Conservation (phyloP, 2,329 filamentous ascomycete species). For the Eutypa lata region DNA sequence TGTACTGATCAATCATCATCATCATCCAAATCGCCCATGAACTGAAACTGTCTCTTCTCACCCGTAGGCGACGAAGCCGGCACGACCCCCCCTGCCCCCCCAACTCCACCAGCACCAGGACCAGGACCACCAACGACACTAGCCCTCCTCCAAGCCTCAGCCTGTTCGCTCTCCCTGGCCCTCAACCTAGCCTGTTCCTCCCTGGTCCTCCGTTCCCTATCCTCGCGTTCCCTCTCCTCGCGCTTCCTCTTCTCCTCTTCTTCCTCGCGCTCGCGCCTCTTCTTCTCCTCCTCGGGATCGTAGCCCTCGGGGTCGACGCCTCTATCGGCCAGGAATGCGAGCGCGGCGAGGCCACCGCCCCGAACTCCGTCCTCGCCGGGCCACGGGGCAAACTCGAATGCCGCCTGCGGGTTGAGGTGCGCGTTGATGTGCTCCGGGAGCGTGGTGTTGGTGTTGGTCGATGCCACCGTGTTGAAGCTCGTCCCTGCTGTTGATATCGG, state of each 20-base stretch:
- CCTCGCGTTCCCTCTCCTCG: slow-evolving; percentile 43
- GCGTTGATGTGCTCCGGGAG: slow-evolving; percentile 48
- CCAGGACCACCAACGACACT: slow-evolving; percentile 32
- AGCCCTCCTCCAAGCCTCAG: slow-evolving; percentile 35
- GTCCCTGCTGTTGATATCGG: slow-evolving; percentile 15
- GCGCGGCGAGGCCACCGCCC: slow-evolving; percentile 62
- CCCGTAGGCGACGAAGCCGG: slow-evolving; percentile 16
- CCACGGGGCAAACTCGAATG: slow-evolving; percentile 72
- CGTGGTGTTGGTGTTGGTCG: slow-evolving; percentile 28
- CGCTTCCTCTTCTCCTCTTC: slow-evolving; percentile 44
- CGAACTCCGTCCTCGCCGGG: slow-evolving; percentile 68
- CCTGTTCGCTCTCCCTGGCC: slow-evolving; percentile 34
- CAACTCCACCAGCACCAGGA: slow-evolving; percentile 19
- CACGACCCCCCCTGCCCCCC: slow-evolving; percentile 10
- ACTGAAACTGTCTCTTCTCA: slow-evolving; percentile 54
- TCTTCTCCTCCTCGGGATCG: slow-evolving; percentile 55
- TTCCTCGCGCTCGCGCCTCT: slow-evolving; percentile 35
- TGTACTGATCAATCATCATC: slow-evolving; percentile 33
- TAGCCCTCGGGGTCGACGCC: slow-evolving; percentile 60
- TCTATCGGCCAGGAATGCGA: slow-evolving; percentile 59
- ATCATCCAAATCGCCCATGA: slow-evolving; percentile 52
- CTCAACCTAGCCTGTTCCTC: slow-evolving; percentile 32
- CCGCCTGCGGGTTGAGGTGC: slow-evolving; percentile 54
- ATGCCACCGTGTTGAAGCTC: slow-evolving; percentile 4
- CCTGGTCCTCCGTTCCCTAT: slow-evolving; percentile 42